Base-by-base conservation (phyloP, 805 yeast species). In the Naumovozyma castellii region DNA sequence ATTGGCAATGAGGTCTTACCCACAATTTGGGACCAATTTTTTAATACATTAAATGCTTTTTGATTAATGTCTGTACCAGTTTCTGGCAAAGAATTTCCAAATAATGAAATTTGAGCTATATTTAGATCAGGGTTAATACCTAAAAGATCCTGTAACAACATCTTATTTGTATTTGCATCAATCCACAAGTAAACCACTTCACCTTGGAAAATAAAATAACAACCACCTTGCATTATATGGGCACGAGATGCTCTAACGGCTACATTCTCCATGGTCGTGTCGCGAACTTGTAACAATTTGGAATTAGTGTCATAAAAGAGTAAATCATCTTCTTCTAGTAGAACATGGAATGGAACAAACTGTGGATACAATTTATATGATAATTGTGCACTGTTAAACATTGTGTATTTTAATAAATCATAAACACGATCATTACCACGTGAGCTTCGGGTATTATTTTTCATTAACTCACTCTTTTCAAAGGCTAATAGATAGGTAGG, bases 311-410 rank as follows among this genome's bases (percentile, higher is more conserved):
- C 73, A 39, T 54, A 62, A 4, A 66, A 65, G 33, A 78, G 50
- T 18, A 58, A 76, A 45, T 84, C 94, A 1, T 64, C 65, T 8
- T 73, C 80, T 2, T 62, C 50, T 35, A 61, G 62, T 42, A 84
- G 59, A 3, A 73, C 69, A 56, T 87, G 95, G 18, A 90, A 59
- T 31, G 83, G 84, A 25, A 83, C 68, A 41, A 90, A 66, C 9
- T 82, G 77, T 1, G 98, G 97, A 53, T 88, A 92, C 30, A 92
- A 67, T 45, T 76, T 78, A 43, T 72, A 73, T 17, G 78, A 64
- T 16, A 88, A 64, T 37, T 69, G 69, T 13, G 80, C 56, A 5
- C 70, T 63, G 48, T 72, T 66, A 54, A 85, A 64, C 35, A 66
- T 62, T 43, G 67, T 69, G 37, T 72, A 65, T 36, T 74, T 73